Conservation (phyloP, 768 basidiomycete genomes). For the Podaxis sp. region DNA sequence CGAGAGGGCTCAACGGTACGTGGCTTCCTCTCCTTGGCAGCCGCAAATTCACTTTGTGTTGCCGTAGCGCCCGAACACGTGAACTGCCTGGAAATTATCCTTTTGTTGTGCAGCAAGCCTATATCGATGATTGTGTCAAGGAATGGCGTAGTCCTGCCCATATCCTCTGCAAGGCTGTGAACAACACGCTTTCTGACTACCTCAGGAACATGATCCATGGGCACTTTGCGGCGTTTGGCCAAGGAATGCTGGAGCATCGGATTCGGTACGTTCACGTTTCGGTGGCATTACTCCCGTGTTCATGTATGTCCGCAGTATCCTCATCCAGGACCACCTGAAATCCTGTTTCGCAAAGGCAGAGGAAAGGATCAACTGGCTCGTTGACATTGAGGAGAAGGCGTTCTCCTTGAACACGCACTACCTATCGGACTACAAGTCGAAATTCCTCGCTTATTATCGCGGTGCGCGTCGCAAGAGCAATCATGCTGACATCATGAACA, state of each 20-base stretch:
- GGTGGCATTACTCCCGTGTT: background rate
- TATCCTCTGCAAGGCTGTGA: constrained; percentile 40
- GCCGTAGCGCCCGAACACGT: constrained; percentile 53
- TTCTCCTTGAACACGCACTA: constrained; percentile 55
- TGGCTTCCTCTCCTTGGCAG: background rate
- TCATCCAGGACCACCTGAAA: constrained; percentile 49
- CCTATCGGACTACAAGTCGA: constrained; percentile 39
- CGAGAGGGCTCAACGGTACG: constrained; percentile 17
- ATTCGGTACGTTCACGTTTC: constrained; percentile 31
- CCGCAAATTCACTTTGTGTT: background rate
- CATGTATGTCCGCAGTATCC: constrained; percentile 14
- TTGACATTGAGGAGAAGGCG: constrained; percentile 47
- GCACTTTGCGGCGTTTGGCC: constrained; percentile 53
- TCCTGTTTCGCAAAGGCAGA: constrained; percentile 37
- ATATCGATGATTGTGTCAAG: constrained; percentile 42
- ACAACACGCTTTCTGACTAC: constrained; percentile 35
- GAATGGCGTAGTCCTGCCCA: constrained; percentile 51
- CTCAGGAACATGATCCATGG: constrained; percentile 39
- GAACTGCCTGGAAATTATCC: constrained; percentile 70
- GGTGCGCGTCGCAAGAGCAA: constrained; percentile 32
- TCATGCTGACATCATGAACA: constrained; percentile 22
- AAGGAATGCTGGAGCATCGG: constrained; percentile 50
- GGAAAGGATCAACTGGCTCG: constrained; percentile 44
- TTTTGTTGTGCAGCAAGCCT: constrained; percentile 53
- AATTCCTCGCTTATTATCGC: constrained; percentile 47